Percentiles rank a stretch among this genome's conserved stretches.
These are phyloP conservation scores for Aspergillus leporis DNA, from an alignment of 495 filamentous ascomycete species.

Conservation along the genomic window DNA sequence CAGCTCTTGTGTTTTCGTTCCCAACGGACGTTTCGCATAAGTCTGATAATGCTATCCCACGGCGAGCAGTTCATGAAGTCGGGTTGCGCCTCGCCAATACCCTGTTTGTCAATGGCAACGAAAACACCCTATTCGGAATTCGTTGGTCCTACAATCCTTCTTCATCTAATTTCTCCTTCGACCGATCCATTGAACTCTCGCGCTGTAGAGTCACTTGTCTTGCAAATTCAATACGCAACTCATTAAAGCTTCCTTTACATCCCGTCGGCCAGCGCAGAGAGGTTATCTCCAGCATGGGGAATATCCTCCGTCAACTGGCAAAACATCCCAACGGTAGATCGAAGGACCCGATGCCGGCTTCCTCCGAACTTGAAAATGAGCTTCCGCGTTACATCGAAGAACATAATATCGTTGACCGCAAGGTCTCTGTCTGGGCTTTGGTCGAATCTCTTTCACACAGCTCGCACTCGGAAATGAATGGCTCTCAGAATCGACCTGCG, in stretches of 20 bases:
- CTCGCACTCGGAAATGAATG: constrained; percentile 19
- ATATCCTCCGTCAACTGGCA: constrained; percentile 70
- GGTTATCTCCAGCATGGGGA: constrained; percentile 72
- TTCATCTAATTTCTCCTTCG: constrained; percentile 24
- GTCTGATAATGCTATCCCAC: not conserved
- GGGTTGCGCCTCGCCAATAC: constrained; percentile 74
- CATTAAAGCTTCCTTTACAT: constrained; percentile 53
- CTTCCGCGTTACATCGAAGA: constrained; percentile 61
- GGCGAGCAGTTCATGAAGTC: constrained; percentile 28
- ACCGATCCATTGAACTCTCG: constrained; percentile 32
- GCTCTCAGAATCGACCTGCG: constrained; percentile 23
- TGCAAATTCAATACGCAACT: constrained; percentile 20
- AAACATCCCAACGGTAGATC: constrained; percentile 46
- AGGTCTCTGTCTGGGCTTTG: constrained; percentile 76
- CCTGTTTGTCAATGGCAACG: constrained; percentile 68
- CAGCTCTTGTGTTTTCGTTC: constrained; percentile 35
- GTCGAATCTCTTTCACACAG: constrained; percentile 40
- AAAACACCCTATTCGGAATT: constrained; percentile 59
- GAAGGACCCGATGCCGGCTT: constrained; percentile 61
- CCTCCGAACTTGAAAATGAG: constrained; percentile 68
- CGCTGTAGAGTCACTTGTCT: constrained; percentile 29
- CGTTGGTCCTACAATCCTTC: constrained; percentile 47
- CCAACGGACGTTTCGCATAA: constrained; percentile 4
- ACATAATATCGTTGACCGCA: constrained; percentile 41
- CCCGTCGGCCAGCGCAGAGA: constrained; percentile 64